These are phyloP conservation scores for Fusarium chlamydosporum DNA, from an alignment of 2,329 filamentous ascomycete genomes.

Conservation along the genomic window DNA sequence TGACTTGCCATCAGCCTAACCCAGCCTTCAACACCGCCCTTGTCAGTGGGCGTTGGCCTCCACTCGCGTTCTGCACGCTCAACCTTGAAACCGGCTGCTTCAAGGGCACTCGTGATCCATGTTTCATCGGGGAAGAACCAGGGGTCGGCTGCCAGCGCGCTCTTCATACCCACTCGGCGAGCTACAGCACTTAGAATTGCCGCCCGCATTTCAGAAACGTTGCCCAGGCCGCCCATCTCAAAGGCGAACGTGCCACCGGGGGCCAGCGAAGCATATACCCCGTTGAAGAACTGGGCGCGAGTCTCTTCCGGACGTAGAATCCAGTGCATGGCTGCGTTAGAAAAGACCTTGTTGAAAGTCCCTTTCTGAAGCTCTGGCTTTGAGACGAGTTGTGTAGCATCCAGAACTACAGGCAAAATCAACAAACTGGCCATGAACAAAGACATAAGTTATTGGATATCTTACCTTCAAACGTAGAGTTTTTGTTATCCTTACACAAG, in stretches of 20 bases:
- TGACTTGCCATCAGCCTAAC: conserved; percentile 72
- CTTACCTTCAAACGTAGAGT: conserved; percentile 63
- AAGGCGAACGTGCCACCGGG: conserved; percentile 73
- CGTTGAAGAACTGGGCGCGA: conserved; percentile 66
- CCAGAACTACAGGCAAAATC: conserved; percentile 57
- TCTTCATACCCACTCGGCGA: conserved; percentile 65
- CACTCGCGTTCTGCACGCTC: conserved; percentile 73
- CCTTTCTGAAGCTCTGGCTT: conserved; percentile 55
- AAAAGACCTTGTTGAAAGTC: conserved; percentile 71
- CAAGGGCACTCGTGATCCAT: conserved; percentile 66
- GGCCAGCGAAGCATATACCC: conserved; percentile 65
- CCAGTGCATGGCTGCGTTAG: conserved; percentile 77
- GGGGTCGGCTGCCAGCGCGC: conserved; percentile 66
- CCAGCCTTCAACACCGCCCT: conserved; percentile 75
- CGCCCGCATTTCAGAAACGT: conserved; percentile 73
- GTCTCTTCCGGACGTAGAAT: conserved; percentile 65
- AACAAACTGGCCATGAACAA: not conserved
- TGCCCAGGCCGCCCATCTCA: conserved; percentile 80
- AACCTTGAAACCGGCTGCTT: conserved; percentile 63
- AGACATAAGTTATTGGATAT: no score
- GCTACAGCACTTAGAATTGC: conserved; percentile 69
- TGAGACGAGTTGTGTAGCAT: conserved; percentile 60
- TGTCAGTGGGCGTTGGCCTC: conserved; percentile 71
- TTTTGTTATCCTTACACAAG: conserved; percentile 56
- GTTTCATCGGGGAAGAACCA: conserved; percentile 80